Percentiles rank a stretch among this genome's conserved stretches.
phyloP scores from a whole-genome alignment of 495 filamentous ascomycete genomes.

The Friedmanniomyces simplex region DNA sequence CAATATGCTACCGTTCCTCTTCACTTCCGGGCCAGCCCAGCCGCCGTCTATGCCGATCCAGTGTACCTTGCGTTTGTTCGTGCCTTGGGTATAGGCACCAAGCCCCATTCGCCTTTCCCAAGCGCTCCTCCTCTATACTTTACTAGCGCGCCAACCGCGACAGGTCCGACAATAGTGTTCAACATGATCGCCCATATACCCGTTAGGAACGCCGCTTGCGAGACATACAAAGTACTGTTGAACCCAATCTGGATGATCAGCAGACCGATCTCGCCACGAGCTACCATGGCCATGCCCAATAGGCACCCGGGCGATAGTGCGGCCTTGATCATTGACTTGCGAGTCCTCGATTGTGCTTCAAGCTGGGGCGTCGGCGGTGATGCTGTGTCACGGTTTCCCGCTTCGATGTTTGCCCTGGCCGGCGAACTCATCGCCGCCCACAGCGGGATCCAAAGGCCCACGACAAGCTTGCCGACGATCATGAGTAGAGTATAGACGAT shows the following conservation, averaged over 20 bases:
- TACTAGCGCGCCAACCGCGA: conserved; percentile 3
- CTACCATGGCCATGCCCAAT: conserved; percentile 8
- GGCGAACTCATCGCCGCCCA: background rate
- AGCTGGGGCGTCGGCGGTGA: too few relatives aligned
- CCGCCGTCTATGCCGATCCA: too few relatives aligned
- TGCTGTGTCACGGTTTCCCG: too few relatives aligned
- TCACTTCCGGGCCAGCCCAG: too few relatives aligned
- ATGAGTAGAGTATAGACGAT: conserved; percentile 9
- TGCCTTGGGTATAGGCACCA: background rate
- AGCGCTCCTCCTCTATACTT: background rate
- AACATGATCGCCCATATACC: conserved; percentile 10
- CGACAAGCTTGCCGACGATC: conserved; percentile 14
- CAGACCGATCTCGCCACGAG: conserved; percentile 9
- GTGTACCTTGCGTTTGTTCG: too few relatives aligned
- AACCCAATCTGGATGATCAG: conserved; percentile 10
- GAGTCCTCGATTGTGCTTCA: too few relatives aligned
- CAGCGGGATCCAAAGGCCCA: conserved; percentile 8
- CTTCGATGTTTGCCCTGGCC: too few relatives aligned
- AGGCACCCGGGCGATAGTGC: background rate
- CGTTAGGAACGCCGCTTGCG: background rate
- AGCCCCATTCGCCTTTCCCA: background rate
- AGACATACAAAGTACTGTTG: conserved; percentile 4
- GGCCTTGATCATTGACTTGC: too few relatives aligned
- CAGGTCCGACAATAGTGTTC: conserved; percentile 2
- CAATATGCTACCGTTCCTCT: too few relatives aligned